Percentiles rank a stretch among this genome's conserved stretches.
Evolutionary conservation across 2,329 filamentous ascomycete species (phyloP).

Genomic region (Curvularia hawaiiensis): DNA sequence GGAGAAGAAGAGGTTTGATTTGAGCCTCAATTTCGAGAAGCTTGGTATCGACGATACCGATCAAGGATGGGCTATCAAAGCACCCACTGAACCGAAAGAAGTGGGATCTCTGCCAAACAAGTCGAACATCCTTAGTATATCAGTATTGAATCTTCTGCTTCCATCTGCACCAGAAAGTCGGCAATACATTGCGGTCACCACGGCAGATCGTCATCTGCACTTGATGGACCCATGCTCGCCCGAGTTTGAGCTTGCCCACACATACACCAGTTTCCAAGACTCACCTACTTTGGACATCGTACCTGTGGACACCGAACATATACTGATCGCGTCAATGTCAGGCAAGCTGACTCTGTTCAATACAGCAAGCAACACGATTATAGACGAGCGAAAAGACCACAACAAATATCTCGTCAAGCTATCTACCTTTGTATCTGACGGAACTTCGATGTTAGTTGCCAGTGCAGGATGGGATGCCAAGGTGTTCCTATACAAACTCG

Average conservation of each 20-base stretch:
- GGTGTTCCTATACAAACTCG: slow-evolving; percentile 57
- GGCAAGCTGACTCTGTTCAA: slow-evolving; percentile 60
- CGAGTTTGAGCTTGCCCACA: slow-evolving; percentile 42
- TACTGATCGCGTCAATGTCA: slow-evolving; percentile 64
- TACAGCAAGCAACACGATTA: slow-evolving; percentile 42
- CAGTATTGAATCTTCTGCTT: slow-evolving; percentile 48
- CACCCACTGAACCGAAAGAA: slow-evolving; percentile 52
- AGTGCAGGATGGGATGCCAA: slow-evolving; percentile 67
- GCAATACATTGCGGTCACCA: slow-evolving; percentile 42
- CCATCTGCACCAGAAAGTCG: slow-evolving; percentile 16
- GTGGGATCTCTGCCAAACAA: slow-evolving; percentile 52
- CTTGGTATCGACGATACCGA: slow-evolving; percentile 53
- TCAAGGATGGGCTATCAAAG: slow-evolving; percentile 53
- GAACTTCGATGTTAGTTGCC: slow-evolving; percentile 49
- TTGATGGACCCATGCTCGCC: slow-evolving; percentile 47
- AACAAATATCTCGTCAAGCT: slow-evolving; percentile 64
- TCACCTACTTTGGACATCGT: slow-evolving; percentile 61
- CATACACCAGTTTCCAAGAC: slow-evolving; percentile 52
- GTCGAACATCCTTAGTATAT: slow-evolving; percentile 60
- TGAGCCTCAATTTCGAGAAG: slow-evolving; percentile 62
- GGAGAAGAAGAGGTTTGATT: slow-evolving; percentile 64
- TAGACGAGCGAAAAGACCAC: slow-evolving; percentile 61
- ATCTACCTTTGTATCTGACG: slow-evolving; percentile 43
- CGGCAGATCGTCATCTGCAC: slow-evolving; percentile 53
- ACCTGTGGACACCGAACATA: slow-evolving; percentile 50